These are phyloP conservation scores for Musa troglodytarum DNA, from an alignment of 176 grass and related monocot genomes.

Conservation along the genomic window DNA sequence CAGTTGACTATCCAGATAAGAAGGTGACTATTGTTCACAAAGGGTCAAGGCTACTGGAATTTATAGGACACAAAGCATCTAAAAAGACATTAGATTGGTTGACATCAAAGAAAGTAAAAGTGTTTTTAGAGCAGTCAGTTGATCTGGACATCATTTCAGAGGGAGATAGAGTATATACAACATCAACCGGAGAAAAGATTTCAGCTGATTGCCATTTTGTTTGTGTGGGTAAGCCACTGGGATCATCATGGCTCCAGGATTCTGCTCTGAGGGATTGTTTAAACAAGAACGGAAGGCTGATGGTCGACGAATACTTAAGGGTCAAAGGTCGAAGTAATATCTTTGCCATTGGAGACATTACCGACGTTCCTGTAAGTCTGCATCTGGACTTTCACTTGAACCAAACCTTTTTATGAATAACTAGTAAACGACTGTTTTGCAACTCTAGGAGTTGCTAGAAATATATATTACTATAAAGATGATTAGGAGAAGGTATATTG, in stretches of 20 bases:
- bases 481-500: too few species aligned
- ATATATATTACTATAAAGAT: too few species aligned
- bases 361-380: slow-evolving; percentile 53
- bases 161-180: slow-evolving; percentile 26
- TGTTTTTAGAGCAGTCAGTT: slow-evolving; percentile 63
- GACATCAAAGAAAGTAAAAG: slow-evolving; percentile 67
- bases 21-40: slow-evolving; percentile 81
- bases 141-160: slow-evolving; percentile 45
- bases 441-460: too few species aligned
- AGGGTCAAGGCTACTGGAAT: slow-evolving; percentile 57
- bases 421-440: too few species aligned
- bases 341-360: slow-evolving; percentile 81
- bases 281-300: slow-evolving; percentile 54
- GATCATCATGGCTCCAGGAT: slow-evolving; percentile 52
- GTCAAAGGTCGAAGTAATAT: slow-evolving; percentile 61
- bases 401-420: too few species aligned
- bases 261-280: slow-evolving; percentile 65
- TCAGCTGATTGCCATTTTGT: slow-evolving; percentile 68
- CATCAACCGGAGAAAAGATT: slow-evolving; percentile 58
- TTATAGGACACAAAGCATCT: slow-evolving; percentile 54
- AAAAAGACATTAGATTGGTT: slow-evolving; percentile 69
- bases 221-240: slow-evolving; percentile 59
- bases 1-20: slow-evolving; percentile 63
- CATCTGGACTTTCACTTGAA: neutral
- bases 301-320: slow-evolving; percentile 64